Evolutionary conservation across 208 protist species (phyloP).

Genomic region (Leptomonas seymouri): DNA sequence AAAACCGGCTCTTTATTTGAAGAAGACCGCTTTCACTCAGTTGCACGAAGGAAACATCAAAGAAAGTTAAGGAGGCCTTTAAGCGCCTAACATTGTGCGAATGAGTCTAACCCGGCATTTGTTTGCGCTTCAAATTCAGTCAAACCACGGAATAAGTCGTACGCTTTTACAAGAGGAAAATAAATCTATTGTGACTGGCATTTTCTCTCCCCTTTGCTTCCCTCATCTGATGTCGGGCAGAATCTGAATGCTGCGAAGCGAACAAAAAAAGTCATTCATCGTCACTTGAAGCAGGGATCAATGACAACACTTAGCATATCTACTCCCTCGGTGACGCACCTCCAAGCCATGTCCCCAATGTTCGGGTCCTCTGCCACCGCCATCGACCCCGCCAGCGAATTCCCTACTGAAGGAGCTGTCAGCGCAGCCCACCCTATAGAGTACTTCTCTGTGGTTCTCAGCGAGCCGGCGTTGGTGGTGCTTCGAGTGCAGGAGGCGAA

Average conservation of each 20-base stretch:
- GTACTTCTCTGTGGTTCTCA: conserved; percentile 63
- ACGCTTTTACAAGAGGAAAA: too few species aligned
- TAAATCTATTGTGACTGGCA: too few species aligned
- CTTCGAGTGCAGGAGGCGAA: conserved; percentile 85
- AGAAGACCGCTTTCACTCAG: too few species aligned
- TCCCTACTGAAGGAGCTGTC: conserved; percentile 26
- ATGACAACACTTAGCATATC: conserved; percentile 6
- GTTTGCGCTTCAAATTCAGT: too few species aligned
- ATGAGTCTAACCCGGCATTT: too few species aligned
- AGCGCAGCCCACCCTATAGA: conserved; percentile 53
- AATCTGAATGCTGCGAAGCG: too few species aligned
- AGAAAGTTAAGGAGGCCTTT: too few species aligned
- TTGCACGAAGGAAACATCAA: too few species aligned
- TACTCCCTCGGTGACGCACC: conserved; percentile 9
- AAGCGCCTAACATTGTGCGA: too few species aligned
- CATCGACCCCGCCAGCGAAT: conserved; percentile 28
- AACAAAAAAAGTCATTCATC: too few species aligned
- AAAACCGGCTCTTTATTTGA: too few species aligned
- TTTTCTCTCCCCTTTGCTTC: background rate
- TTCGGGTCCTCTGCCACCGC: conserved; percentile 16
- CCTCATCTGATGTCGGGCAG: background rate
- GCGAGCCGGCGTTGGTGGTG: conserved; percentile 51
- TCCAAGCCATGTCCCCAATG: conserved; percentile 10
- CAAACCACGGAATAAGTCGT: too few species aligned
- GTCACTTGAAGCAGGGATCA: background rate